Evolutionary conservation across 371 early-diverging fungal species (phyloP).

Genomic region (Capillidium heterosporum): DNA sequence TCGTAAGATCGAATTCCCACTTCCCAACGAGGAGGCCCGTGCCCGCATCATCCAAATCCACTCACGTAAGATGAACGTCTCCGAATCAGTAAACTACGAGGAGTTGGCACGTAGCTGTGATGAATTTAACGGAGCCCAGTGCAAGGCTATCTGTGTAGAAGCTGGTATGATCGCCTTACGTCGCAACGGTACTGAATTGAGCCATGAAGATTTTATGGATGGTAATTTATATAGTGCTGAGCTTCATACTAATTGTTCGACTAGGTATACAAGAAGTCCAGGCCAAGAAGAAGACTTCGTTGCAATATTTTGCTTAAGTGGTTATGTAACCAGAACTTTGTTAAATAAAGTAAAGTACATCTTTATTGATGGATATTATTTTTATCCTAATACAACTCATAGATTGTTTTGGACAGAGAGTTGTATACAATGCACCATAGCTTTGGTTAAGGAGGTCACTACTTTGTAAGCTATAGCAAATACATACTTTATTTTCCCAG

Average conservation of each 20-base stretch:
- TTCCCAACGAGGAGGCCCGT: constrained; percentile 97
- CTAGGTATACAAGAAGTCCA: constrained; percentile 96
- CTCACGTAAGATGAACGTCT: constrained; percentile 97
- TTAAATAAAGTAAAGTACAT: neutral
- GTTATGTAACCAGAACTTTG: neutral
- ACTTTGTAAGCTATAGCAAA: too few relatives aligned
- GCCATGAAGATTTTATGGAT: constrained; percentile 99
- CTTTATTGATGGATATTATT: too few relatives aligned
- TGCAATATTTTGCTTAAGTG: constrained; percentile 81
- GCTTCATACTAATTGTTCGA: neutral
- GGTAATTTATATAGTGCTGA: constrained; percentile 21
- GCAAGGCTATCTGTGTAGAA: constrained; percentile 99
- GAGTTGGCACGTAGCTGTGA: constrained; percentile 97
- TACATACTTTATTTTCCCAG: too few relatives aligned
- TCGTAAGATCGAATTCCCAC: constrained; percentile 99
- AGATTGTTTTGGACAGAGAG: too few relatives aligned
- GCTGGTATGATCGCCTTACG: constrained; percentile 99
- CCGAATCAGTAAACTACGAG: constrained; percentile 94
- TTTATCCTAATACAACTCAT: too few relatives aligned
- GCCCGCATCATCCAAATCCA: constrained; percentile 99
- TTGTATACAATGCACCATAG: too few relatives aligned
- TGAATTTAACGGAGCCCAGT: constrained; percentile 99
- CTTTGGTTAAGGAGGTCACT: too few relatives aligned
- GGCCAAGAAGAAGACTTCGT: constrained; percentile 98
- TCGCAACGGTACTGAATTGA: constrained; percentile 73